Evolutionary conservation across 805 yeast genomes (phyloP).

Genomic region (Pichia gijzeniarum): DNA sequence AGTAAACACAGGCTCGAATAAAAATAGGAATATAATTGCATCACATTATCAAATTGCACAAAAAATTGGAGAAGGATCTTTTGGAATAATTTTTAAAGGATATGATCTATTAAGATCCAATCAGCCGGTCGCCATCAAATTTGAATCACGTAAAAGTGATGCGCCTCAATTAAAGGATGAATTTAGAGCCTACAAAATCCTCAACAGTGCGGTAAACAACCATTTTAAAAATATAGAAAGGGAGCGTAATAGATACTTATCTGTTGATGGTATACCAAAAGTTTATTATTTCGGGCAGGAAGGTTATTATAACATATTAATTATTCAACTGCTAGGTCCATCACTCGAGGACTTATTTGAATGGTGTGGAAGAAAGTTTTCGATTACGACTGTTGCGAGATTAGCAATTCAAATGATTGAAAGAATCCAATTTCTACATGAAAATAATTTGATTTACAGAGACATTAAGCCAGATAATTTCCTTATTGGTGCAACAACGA

Average conservation of each 20-base stretch:
- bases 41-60: slow-evolving; percentile 74
- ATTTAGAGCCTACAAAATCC: slow-evolving; percentile 67
- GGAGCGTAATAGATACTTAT: slow-evolving; percentile 19
- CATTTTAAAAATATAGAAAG: slow-evolving; percentile 24
- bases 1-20: background rate
- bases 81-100: slow-evolving; percentile 81
- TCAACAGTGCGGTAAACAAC: slow-evolving; percentile 45
- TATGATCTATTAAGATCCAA: slow-evolving; percentile 58
- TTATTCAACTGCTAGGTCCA: slow-evolving; percentile 77
- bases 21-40: slow-evolving; percentile 34
- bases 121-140: slow-evolving; percentile 66
- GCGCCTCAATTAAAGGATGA: slow-evolving; percentile 83
- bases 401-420: slow-evolving; percentile 74
- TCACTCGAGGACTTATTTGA: slow-evolving; percentile 78
- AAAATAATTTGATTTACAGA: slow-evolving; percentile 69
- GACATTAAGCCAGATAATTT: slow-evolving; percentile 84
- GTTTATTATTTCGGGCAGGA: slow-evolving; percentile 84
- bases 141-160: slow-evolving; percentile 70
- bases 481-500: slow-evolving; percentile 56
- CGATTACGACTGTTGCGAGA: slow-evolving; percentile 65
- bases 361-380: slow-evolving; percentile 78
- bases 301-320: slow-evolving; percentile 71
- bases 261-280: slow-evolving; percentile 62
- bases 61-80: slow-evolving; percentile 83
- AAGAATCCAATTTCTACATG: slow-evolving; percentile 66